phyloP scores from a whole-genome alignment of 2,329 filamentous ascomycete species.

The Geosmithia flava region DNA sequence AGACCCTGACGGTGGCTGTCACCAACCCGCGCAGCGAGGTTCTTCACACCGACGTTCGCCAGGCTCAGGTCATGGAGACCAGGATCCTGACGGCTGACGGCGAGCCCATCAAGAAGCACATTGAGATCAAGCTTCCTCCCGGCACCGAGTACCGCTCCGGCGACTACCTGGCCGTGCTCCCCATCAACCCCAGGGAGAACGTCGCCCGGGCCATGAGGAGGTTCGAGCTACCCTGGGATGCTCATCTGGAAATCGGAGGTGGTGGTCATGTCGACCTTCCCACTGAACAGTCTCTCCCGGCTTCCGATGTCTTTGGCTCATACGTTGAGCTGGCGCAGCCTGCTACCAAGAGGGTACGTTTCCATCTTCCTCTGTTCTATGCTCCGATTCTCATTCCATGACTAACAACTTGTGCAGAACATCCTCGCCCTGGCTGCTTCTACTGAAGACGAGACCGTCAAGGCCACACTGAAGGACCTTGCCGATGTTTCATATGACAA shows the following conservation, averaged over 20 bases:
- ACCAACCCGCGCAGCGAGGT: conserved; percentile 36
- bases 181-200: conserved; percentile 46
- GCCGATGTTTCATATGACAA: conserved; percentile 22
- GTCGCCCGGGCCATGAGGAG: conserved; percentile 48
- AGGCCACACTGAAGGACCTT: conserved; percentile 21
- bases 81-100: conserved; percentile 32
- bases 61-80: conserved; percentile 43
- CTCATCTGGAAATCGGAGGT: conserved; percentile 39
- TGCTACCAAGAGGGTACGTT: conserved; percentile 47
- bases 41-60: conserved; percentile 45
- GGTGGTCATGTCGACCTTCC: conserved; percentile 34
- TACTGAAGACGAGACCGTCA: conserved; percentile 17
- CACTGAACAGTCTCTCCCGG: conserved; percentile 39
- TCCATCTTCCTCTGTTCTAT: neutral
- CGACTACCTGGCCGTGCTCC: conserved; percentile 59
- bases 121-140: conserved; percentile 50
- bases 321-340: conserved; percentile 60
- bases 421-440: conserved; percentile 8
- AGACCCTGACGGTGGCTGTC: conserved; percentile 25
- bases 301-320: conserved; percentile 45
- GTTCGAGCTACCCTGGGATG: conserved; percentile 54
- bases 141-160: conserved; percentile 51
- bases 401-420: conserved; percentile 14
- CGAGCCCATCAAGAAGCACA: conserved; percentile 27
- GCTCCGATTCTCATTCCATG: neutral